A percentile compares a stretch with the other conserved stretches of the same genome.
These are phyloP conservation scores for Podospora pseudopauciseta DNA, from an alignment of 495 filamentous ascomycete genomes.

Conservation along the genomic window DNA sequence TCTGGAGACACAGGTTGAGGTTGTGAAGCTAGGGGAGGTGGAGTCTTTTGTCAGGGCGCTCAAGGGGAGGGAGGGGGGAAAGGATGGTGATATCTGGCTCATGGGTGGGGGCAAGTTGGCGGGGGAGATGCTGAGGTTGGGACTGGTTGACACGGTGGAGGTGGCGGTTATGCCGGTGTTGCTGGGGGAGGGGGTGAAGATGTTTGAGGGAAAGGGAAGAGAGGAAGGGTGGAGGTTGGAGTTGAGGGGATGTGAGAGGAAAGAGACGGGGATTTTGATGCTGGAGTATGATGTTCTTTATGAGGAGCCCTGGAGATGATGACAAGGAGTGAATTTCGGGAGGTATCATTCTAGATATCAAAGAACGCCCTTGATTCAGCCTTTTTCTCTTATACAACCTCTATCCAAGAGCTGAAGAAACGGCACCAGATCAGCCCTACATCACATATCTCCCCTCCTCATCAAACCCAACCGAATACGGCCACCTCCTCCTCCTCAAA, in stretches of 20 bases:
- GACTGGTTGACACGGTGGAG: conserved; percentile 22
- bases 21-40: not conserved
- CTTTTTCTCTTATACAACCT: not conserved
- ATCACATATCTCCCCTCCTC: not conserved
- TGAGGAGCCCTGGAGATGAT: not conserved
- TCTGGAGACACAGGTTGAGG: not conserved
- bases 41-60: not conserved
- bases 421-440: not conserved
- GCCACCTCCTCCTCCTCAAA: not conserved
- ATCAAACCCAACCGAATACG: not conserved
- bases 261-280: not conserved
- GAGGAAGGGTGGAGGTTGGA: not conserved
- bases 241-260: not conserved
- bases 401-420: not conserved
- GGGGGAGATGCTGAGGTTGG: conserved; percentile 11
- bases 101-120: conserved; percentile 23
- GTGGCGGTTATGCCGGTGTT: conserved; percentile 24
- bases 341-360: no score
- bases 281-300: not conserved
- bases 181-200: conserved; percentile 13
- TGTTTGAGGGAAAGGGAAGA: conserved; percentile 1
- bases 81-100: conserved; percentile 19
- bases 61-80: not conserved
- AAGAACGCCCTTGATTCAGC: no score
- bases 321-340: not conserved